A percentile compares a stretch with the other conserved stretches of the same genome.
Conservation (phyloP, 2,329 filamentous ascomycete genomes). For the Lasiodiplodia theobromae region DNA sequence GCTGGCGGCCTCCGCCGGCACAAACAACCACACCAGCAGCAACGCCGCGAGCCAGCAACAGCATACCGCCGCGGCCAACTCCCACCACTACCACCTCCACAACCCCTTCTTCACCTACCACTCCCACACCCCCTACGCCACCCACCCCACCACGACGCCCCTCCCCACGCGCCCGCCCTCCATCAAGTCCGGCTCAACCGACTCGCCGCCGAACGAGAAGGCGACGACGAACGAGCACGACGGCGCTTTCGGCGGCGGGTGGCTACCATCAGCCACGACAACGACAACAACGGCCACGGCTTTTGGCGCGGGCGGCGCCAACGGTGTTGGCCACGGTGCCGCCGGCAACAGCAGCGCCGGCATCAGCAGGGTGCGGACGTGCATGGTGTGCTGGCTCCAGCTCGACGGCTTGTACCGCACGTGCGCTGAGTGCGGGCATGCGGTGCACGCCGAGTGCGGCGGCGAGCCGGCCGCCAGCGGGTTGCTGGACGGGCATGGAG, state of each 20-base stretch:
- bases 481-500: constrained; percentile 40
- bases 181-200: constrained; percentile 11
- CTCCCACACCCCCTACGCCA: constrained; percentile 29
- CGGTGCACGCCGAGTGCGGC: constrained; percentile 45
- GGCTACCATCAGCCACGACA: not conserved
- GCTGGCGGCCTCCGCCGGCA: not conserved
- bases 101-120: constrained; percentile 7
- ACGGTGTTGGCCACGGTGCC: not conserved
- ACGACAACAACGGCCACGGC: not conserved
- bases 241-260: not conserved
- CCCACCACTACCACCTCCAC: not conserved
- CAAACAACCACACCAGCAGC: not conserved
- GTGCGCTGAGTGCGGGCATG: constrained; percentile 46
- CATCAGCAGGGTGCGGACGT: constrained; percentile 33
- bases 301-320: not conserved
- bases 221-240: not conserved
- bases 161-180: not conserved
- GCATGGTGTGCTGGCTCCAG: constrained; percentile 49
- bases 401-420: constrained; percentile 45
- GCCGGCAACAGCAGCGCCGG: no score
- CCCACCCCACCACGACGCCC: constrained; percentile 25
- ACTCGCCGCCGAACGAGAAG: constrained; percentile 4
- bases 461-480: constrained; percentile 39
- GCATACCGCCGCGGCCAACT: not conserved
- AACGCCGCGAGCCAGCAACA: constrained; percentile 24